phyloP scores from a whole-genome alignment of 2,329 filamentous ascomycete species.

The Pseudogymnoascus sp. region DNA sequence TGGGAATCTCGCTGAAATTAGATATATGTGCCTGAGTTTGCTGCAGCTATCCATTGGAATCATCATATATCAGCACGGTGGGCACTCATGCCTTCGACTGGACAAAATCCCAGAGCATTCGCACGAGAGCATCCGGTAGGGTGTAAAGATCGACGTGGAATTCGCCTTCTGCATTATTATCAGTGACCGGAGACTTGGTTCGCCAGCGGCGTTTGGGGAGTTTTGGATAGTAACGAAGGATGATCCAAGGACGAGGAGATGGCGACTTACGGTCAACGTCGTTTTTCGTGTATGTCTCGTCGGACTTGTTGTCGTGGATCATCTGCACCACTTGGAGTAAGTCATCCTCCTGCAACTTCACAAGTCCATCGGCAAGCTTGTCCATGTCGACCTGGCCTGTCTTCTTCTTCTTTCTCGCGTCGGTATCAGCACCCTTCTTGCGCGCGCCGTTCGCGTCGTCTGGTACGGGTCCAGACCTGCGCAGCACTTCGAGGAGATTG shows the following conservation, averaged over 20 bases:
- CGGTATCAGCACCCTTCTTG: conserved; percentile 45
- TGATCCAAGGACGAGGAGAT: conserved; percentile 14
- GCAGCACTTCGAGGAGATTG: conserved; percentile 67
- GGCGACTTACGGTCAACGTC: conserved; percentile 79
- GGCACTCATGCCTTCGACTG: conserved; percentile 34
- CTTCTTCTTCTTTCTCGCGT: conserved; percentile 69
- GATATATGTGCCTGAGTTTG: neutral
- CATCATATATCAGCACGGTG: neutral
- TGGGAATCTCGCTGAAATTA: conserved; percentile 2
- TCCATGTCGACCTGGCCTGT: conserved; percentile 71
- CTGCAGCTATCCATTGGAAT: conserved; percentile 4
- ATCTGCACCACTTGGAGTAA: conserved; percentile 91
- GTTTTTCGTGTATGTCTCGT: conserved; percentile 94
- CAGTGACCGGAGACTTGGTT: conserved; percentile 2
- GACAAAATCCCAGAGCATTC: conserved; percentile 90
- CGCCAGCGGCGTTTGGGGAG: neutral
- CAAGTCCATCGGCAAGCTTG: conserved; percentile 86
- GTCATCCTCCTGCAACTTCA: conserved; percentile 87
- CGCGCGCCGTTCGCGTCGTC: conserved; percentile 61
- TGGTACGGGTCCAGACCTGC: conserved; percentile 78
- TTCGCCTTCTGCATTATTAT: conserved; percentile 61
- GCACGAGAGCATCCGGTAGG: conserved; percentile 80
- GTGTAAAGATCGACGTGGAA: conserved; percentile 98
- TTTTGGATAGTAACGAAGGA: neutral
- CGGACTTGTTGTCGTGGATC: conserved; percentile 93